Base-by-base conservation (phyloP, 805 yeast genomes). In the Kurtzmaniella cleridarum region DNA sequence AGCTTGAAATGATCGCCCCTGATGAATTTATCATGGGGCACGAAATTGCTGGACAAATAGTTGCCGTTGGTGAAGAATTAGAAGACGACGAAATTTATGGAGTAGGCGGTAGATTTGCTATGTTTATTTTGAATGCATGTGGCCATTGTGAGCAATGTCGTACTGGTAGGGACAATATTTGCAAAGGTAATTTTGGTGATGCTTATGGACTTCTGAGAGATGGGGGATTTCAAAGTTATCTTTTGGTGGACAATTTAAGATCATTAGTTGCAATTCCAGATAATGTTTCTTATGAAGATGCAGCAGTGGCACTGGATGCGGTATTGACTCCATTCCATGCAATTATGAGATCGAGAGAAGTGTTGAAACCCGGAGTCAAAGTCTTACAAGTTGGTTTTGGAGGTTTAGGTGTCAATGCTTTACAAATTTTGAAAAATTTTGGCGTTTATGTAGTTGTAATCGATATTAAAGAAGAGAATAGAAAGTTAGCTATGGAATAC, bases 291-390 rank as follows among this genome's bases (percentile, higher is more conserved):
- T 68, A 55, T 39, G 71, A 56, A 32, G 57, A 49, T 5, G 73
- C 73, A 1, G 72, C 73, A 1, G 60, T 65, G 6, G 60, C 72
- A 11, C 57, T 69, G 2, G 73, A 68, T 42, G 65, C 71, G 3
- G 63, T 66, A 1, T 53, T 68, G 42, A 68, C 73, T 3, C 73
- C 73, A 2, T 67, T 50, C 47, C 71, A 65, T 42, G 66, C 72
- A 14, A 60, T 68, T 27, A 57, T 52, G 41, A 66, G 64, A 43
- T 68, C 62, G 5, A 57, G 46, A 35, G 46, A 48, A 13, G 34
- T 39, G 3, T 36, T 53, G 18, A 45, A 48, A 12, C 71, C 72
- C 3, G 54, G 64, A 2, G 44, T 58, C 7, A 66, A 62, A 41
- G 67, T 66, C 5, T 53, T 65, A 27, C 58, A 65, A 6, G 45